These are phyloP conservation scores for Coccomyxa sp. DNA, from an alignment of 139 green algal genomes.

Conservation along the genomic window DNA sequence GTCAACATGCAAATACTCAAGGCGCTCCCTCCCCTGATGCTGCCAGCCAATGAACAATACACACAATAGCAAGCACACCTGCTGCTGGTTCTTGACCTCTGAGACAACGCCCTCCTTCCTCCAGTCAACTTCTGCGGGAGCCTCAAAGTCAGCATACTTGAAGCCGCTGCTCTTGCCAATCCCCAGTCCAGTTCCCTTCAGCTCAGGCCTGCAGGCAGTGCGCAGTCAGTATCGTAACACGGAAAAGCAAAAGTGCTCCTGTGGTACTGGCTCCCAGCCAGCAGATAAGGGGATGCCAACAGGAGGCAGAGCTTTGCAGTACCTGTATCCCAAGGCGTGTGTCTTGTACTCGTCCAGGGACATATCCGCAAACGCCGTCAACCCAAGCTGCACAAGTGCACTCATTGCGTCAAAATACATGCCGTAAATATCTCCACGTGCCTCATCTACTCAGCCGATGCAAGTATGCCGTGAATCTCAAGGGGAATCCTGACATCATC, in stretches of 20 bases:
- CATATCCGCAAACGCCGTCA: conserved; percentile 85
- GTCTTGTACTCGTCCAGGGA: conserved; percentile 81
- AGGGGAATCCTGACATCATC: no score
- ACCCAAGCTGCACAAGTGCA: conserved; percentile 48
- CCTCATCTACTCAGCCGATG: not conserved
- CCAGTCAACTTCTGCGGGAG: conserved; percentile 79
- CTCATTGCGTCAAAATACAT: not conserved
- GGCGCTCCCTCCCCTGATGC: no score
- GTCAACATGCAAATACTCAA: no score
- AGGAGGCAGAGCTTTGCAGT: not conserved
- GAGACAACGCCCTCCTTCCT: conserved; percentile 72
- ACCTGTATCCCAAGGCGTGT: conserved; percentile 58
- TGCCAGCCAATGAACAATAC: no score
- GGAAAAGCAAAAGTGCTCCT: no score
- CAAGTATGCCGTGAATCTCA: no score
- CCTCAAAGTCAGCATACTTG: conserved; percentile 38
- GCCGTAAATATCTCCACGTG: not conserved
- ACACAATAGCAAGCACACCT: no score
- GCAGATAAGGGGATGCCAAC: not conserved
- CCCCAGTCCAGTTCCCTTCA: conserved; percentile 6
- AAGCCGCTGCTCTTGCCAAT: conserved; percentile 27
- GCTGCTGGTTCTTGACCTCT: conserved; percentile 90
- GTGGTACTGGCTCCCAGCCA: not conserved
- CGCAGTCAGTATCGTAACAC: no score
- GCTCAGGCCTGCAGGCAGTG: conserved; percentile 11